phyloP scores from a whole-genome alignment of 2,329 filamentous ascomycete genomes.

The Colletotrichum orbiculare region DNA sequence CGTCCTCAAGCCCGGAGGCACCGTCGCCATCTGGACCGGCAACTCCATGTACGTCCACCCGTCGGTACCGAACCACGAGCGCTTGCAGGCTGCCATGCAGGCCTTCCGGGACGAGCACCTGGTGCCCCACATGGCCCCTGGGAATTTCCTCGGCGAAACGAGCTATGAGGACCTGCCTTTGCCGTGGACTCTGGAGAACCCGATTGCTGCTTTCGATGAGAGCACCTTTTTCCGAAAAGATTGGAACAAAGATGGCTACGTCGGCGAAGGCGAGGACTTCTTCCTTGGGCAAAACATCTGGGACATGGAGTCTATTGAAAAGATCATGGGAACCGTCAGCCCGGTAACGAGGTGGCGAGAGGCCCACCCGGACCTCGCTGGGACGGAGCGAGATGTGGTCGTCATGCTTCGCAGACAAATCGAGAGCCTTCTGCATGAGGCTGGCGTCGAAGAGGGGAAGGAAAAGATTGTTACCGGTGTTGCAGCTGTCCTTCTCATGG shows the following conservation, averaged over 20 bases:
- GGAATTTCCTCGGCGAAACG: conserved; percentile 53
- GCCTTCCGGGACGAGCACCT: conserved; percentile 51
- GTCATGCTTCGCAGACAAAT: conserved; percentile 43
- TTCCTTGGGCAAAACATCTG: conserved; percentile 39
- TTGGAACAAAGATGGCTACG: conserved; percentile 50
- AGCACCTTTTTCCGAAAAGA: conserved; percentile 52
- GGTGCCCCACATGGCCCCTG: conserved; percentile 50
- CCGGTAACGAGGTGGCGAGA: conserved; percentile 56
- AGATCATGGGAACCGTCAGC: conserved; percentile 50
- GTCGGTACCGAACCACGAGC: conserved; percentile 50
- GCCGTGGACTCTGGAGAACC: conserved; percentile 58
- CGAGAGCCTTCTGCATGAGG: conserved; percentile 45
- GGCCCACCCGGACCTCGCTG: conserved; percentile 52
- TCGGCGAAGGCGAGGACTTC: conserved; percentile 41
- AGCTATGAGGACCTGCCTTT: conserved; percentile 56
- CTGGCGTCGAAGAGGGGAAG: conserved; percentile 48
- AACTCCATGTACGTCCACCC: conserved; percentile 44
- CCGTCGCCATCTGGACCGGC: conserved; percentile 62
- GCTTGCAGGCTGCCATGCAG: conserved; percentile 54
- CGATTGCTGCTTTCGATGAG: conserved; percentile 52
- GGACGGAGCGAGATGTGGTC: conserved; percentile 53
- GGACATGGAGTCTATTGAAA: conserved; percentile 49
- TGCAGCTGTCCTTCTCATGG: conserved; percentile 43
- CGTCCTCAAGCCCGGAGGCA: conserved; percentile 63
- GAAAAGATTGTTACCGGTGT: conserved; percentile 43